Conservation (phyloP, 2,329 filamentous ascomycete genomes). For the Esteya vermicola region DNA sequence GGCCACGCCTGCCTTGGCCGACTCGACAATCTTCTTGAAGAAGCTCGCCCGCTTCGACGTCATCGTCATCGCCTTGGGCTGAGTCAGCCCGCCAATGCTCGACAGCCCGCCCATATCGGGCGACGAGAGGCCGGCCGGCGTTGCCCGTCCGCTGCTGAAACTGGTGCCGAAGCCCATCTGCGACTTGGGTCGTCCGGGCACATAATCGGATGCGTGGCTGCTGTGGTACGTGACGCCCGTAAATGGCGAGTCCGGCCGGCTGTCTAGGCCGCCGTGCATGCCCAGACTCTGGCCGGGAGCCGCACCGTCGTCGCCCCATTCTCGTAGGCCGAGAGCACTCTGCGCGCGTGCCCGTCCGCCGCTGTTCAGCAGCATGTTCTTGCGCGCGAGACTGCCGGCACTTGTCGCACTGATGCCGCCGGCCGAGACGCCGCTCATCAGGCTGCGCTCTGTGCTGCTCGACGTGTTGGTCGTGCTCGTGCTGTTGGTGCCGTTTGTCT, state of each 20-base stretch:
- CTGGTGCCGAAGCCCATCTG: constrained; percentile 32
- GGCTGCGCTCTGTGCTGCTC: constrained; percentile 60
- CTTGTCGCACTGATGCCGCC: constrained; percentile 88
- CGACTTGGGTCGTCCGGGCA: constrained; percentile 43
- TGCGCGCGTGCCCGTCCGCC: constrained; percentile 28
- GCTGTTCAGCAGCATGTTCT: constrained; percentile 36
- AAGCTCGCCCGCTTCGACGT: constrained; percentile 56
- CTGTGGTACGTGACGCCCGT: constrained; percentile 84
- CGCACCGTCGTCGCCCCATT: constrained; percentile 36
- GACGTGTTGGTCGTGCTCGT: background rate
- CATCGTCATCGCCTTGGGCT: constrained; percentile 50
- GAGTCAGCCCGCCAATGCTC: constrained; percentile 63
- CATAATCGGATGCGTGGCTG: constrained; percentile 53
- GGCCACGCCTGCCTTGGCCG: constrained; percentile 85
- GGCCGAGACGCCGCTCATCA: constrained; percentile 91
- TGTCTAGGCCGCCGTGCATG: background rate
- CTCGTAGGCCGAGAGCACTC: constrained; percentile 50
- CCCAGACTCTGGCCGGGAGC: no score
- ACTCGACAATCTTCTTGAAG: constrained; percentile 90
- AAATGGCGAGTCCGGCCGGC: constrained; percentile 48
- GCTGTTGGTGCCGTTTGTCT: constrained; percentile 62
- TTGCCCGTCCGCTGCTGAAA: no score
- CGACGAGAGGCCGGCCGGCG: no score
- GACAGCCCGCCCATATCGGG: constrained; percentile 29
- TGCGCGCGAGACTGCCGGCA: constrained; percentile 79